phyloP scores from a whole-genome alignment of 1,284 basidiomycete species.

The Amylostereum chailletii region DNA sequence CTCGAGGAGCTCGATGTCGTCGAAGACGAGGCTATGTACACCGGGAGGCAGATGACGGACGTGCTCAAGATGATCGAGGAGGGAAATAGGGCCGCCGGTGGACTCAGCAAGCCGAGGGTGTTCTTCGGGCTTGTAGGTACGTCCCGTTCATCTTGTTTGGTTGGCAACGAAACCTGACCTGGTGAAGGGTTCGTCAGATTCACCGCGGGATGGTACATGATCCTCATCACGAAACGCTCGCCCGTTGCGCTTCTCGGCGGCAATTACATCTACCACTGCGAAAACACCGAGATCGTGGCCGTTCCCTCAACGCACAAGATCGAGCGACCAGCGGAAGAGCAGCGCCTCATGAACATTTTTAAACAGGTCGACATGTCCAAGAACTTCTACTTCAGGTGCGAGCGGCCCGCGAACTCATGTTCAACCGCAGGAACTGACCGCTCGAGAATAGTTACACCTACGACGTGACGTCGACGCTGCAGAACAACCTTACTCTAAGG shows the following conservation, averaged over 20 bases:
- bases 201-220: slow-evolving; percentile 89
- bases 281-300: slow-evolving; percentile 81
- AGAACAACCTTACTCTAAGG: slow-evolving; percentile 79
- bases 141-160: slow-evolving; percentile 15
- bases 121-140: slow-evolving; percentile 76
- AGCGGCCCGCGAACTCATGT: background rate
- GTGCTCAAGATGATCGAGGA: slow-evolving; percentile 94
- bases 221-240: slow-evolving; percentile 83
- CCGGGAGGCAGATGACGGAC: slow-evolving; percentile 79
- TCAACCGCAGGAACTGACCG: too few relatives aligned
- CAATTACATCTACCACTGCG: slow-evolving; percentile 96
- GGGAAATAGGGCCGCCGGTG: slow-evolving; percentile 84
- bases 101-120: slow-evolving; percentile 73
- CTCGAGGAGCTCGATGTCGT: slow-evolving; percentile 67
- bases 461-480: slow-evolving; percentile 91
- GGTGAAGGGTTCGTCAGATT: slow-evolving; percentile 78
- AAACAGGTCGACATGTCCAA: slow-evolving; percentile 97
- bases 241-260: slow-evolving; percentile 93
- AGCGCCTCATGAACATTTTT: slow-evolving; percentile 84
- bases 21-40: slow-evolving; percentile 86
- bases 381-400: slow-evolving; percentile 97
- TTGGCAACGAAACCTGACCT: background rate
- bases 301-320: slow-evolving; percentile 66
- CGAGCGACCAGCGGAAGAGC: slow-evolving; percentile 81
- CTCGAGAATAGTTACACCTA: slow-evolving; percentile 76